These are phyloP conservation scores for Leptographium radiaticola DNA, from an alignment of 2,329 filamentous ascomycete genomes.

Conservation along the genomic window DNA sequence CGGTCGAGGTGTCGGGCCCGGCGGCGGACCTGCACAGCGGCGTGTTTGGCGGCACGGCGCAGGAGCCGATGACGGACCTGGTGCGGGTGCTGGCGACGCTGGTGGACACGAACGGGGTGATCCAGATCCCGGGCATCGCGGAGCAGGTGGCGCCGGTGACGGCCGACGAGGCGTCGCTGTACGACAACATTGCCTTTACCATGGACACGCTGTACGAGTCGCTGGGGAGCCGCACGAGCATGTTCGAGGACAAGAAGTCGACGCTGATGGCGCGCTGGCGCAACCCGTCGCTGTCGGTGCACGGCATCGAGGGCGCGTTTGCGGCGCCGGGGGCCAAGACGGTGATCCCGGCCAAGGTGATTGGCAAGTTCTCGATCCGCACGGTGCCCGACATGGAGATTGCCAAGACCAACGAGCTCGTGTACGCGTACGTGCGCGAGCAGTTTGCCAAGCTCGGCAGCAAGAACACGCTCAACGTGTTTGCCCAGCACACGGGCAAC, in stretches of 20 bases:
- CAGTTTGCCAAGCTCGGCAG: constrained; percentile 76
- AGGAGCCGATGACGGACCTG: constrained; percentile 97
- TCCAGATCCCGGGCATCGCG: constrained; percentile 83
- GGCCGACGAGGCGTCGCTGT: constrained; percentile 75
- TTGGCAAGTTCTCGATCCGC: constrained; percentile 95
- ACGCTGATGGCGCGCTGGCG: constrained; percentile 96
- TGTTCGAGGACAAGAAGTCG: constrained; percentile 76
- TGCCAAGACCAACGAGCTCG: constrained; percentile 71
- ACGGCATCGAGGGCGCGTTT: constrained; percentile 92
- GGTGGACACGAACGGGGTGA: constrained; percentile 84
- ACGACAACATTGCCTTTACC: constrained; percentile 80
- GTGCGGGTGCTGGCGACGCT: constrained; percentile 69
- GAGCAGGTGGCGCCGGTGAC: constrained; percentile 87
- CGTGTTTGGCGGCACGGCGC: constrained; percentile 90
- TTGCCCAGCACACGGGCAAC: constrained; percentile 80
- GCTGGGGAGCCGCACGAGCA: constrained; percentile 75
- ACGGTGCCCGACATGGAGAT: constrained; percentile 97
- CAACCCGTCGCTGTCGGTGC: constrained; percentile 83
- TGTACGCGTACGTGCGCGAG: constrained; percentile 71
- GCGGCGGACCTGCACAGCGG: constrained; percentile 91
- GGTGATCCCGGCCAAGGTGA: constrained; percentile 95
- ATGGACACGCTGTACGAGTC: constrained; percentile 94
- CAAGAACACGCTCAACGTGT: constrained; percentile 82
- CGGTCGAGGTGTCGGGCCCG: constrained; percentile 77
- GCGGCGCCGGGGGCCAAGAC: constrained; percentile 91